Percentiles rank a stretch among this genome's conserved stretches.
These are phyloP conservation scores for Marasmius tenuissimus DNA, from an alignment of 1,284 basidiomycete genomes.

Conservation along the genomic window DNA sequence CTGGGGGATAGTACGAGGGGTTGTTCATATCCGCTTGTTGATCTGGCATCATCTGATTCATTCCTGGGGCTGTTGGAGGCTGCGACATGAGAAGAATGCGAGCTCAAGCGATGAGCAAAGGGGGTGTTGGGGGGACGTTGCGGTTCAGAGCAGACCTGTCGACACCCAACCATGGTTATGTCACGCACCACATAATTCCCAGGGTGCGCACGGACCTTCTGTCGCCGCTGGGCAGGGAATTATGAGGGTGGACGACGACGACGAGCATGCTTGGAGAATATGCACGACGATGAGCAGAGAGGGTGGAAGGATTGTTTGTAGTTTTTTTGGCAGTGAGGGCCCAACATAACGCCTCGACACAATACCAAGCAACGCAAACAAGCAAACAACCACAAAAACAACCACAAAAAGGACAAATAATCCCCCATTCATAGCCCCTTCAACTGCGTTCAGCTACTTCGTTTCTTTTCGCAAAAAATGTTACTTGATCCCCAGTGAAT, in stretches of 20 bases:
- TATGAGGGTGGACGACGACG: conserved; percentile 16
- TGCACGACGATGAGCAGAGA: conserved; percentile 19
- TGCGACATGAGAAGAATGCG: conserved; percentile 29
- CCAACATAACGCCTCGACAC: conserved; percentile 44
- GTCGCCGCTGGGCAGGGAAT: conserved; percentile 15
- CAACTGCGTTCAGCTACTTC: too few species aligned
- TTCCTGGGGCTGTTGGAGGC: conserved; percentile 38
- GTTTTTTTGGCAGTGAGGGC: conserved; percentile 20
- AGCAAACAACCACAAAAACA: too few species aligned
- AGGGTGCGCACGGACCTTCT: conserved; percentile 41
- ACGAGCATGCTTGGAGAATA: conserved; percentile 15
- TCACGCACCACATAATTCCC: conserved; percentile 34
- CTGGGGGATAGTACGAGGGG: conserved; percentile 70
- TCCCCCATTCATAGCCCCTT: conserved; percentile 15
- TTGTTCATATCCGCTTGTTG: conserved; percentile 46
- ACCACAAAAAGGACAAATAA: too few species aligned
- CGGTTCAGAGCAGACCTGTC: not conserved
- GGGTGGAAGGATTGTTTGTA: conserved; percentile 19
- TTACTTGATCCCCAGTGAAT: too few species aligned
- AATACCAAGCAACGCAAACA: too few species aligned
- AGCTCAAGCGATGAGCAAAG: not conserved
- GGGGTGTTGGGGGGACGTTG: not conserved
- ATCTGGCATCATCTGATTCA: conserved; percentile 47
- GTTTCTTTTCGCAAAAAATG: too few species aligned
- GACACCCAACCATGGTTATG: conserved; percentile 4